These are phyloP conservation scores for Podospora australis DNA, from an alignment of 495 filamentous ascomycete genomes.

Conservation along the genomic window DNA sequence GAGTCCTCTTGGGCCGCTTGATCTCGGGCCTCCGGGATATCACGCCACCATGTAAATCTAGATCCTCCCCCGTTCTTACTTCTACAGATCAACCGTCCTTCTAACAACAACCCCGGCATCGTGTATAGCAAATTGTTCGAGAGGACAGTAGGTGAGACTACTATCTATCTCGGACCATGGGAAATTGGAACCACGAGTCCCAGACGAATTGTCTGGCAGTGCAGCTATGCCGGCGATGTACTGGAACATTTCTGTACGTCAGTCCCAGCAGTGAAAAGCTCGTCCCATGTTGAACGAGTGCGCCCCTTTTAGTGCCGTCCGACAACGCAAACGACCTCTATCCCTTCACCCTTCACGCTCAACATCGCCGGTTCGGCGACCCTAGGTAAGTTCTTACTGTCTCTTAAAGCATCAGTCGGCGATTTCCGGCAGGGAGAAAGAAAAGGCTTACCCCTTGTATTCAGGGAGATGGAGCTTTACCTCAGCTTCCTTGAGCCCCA, in stretches of 20 bases:
- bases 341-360: constrained; percentile 28
- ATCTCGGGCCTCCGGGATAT: constrained; percentile 33
- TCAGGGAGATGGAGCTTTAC: constrained; percentile 29
- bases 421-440: no score
- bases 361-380: constrained; percentile 30
- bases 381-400: no score
- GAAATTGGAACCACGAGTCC: constrained; percentile 24
- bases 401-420: no score
- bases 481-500: constrained; percentile 29
- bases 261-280: background rate
- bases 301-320: constrained; percentile 22
- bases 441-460: no score
- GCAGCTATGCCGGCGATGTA: constrained; percentile 30
- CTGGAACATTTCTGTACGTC: constrained; percentile 32
- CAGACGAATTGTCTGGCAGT: constrained; percentile 29
- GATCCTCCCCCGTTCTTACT: background rate
- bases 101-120: constrained; percentile 9
- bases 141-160: constrained; percentile 24
- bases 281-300: constrained; percentile 1
- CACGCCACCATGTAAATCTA: constrained; percentile 30
- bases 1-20: constrained; percentile 29
- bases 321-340: constrained; percentile 24
- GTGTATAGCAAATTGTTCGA: constrained; percentile 28
- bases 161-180: constrained; percentile 34
- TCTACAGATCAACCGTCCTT: background rate